Evolutionary conservation across 1,139 yeast species (phyloP), one percentile per base, ranked within the genome.

Genomic region (Wickerhamomyces sp.): DNA sequence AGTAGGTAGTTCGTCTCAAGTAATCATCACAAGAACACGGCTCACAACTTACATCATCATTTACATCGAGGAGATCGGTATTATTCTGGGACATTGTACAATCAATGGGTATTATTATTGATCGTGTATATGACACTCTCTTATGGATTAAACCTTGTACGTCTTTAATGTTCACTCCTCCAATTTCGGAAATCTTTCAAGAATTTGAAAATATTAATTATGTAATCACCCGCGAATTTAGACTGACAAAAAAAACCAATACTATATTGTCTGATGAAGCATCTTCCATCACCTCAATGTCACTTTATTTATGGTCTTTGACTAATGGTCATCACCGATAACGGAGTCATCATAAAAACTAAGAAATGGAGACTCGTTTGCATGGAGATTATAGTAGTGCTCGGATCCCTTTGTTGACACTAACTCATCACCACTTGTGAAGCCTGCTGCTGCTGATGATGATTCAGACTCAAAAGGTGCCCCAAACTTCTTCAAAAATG

Each of bases 331-430:
- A 23, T 38, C 11, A 4, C 18, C 13, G 14, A 37, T 7, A n/a
- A 41, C 41, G 7, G 41, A 33, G 42, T 32, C 39, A 31, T 32
- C 36, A 39, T 56, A 53, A 3, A 41, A 47, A 36, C 47, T 46
- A 37, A 56, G 45, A 36, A 56, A 49, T 0, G 54, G 53, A 8
- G 57, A 50, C 3, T 40, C 46, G 4, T 40, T 43, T 7, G 45
- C 27, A 3, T 41, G 38, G 30, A 47, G 11, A 45, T 46, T 46
- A 43, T 55, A 51, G 37, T 54, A 49, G 10, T 52, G 56, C 1
- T 35, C 44, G 6, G 53, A 43, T 3, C 23, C 39, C n/a, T 34
- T 44, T 9, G 29, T 42, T 6, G 42, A 43, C 26, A 26, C 32
- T 23, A 34, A 15, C 13, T 29, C 41, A 9, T 10, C 31, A 13